Conservation (phyloP, 129 eudicot species). For the Flaveria ramosissima region DNA sequence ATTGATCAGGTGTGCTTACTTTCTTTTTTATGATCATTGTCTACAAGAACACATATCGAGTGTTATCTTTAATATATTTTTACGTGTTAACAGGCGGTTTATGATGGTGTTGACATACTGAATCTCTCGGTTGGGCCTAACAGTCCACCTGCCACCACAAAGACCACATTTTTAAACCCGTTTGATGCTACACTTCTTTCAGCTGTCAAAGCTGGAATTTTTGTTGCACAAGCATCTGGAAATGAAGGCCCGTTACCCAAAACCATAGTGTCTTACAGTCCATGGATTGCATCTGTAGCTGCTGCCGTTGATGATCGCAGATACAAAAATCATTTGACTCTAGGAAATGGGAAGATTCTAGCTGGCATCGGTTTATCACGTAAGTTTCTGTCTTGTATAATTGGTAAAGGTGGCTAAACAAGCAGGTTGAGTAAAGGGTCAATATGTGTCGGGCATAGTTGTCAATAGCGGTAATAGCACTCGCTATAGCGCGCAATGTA, state of each 20-base stretch:
- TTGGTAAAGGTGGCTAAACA: no score
- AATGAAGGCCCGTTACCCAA: slow-evolving; percentile 91
- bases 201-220: slow-evolving; percentile 93
- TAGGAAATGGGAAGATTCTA: slow-evolving; percentile 81
- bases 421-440: neutral
- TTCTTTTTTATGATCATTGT: neutral
- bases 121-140: slow-evolving; percentile 97
- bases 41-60: neutral
- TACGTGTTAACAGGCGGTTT: slow-evolving; percentile 67
- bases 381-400: slow-evolving; percentile 34
- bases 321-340: slow-evolving; percentile 79
- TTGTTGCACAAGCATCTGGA: slow-evolving; percentile 95
- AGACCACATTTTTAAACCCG: slow-evolving; percentile 91
- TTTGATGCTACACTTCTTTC: slow-evolving; percentile 94
- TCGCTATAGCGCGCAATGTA: no score
- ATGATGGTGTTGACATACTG: slow-evolving; percentile 93
- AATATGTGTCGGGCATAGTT: no score
- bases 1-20: slow-evolving; percentile 71
- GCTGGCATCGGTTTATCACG: slow-evolving; percentile 91
- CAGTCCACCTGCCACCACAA: slow-evolving; percentile 95
- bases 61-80: neutral
- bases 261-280: slow-evolving; percentile 89
- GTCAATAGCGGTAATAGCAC: no score
- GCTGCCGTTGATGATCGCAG: slow-evolving; percentile 97
- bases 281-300: slow-evolving; percentile 94